Base-by-base conservation (phyloP, 202 grass and related monocot genomes). In the Musa balbisiana region DNA sequence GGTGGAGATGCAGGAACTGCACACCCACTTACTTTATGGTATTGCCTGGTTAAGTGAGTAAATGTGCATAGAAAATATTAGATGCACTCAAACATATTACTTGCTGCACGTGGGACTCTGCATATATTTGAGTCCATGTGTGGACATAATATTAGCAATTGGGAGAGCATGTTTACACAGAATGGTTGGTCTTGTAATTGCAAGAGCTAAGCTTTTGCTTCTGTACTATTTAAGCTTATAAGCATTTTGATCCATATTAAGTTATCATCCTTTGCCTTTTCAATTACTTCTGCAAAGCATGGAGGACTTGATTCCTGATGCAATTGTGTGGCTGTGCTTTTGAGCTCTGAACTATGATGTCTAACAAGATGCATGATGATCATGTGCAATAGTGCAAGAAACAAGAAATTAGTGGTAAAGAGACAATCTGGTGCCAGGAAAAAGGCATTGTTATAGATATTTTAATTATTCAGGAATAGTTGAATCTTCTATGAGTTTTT, bases 1-100 rank as follows among this genome's bases (percentile, higher is more conserved):
- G 49, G 52, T 16, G 71, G 71, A 27, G 52, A 54, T 52, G 71
- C 52, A 73, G 52, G 71, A 73, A 55, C 71, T 73, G 71, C 33
- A 43, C 52, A 17, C 52, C 51, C 22, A 14, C 8, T 23, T n/a
- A 19, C 5, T 43, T 11, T 17, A 2, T 29, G 5, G 71, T 2
- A 17, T 73, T 73, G 52, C 51, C 27, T 43, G 65, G 56, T 29
- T 26, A 67, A 17, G 23, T 49, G 15, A n/a, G 56, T 60, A 5
- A 60, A 19, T 67, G 64, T 67, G 29, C 22, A 67, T 33, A 67
- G 2, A 3, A 43, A 43, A 43, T 43, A 43, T 43, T 64, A 3
- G 33, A 43, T 43, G 33, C 33, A 43, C 33, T 43, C 33, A 43
- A 43, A 3, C 33, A 43, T 43, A 43, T 43, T 43, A 43, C 33